Evolutionary conservation across 2,329 filamentous ascomycete genomes (phyloP), one percentile per base, ranked within the genome.

Genomic region (Paraphoma sp.): DNA sequence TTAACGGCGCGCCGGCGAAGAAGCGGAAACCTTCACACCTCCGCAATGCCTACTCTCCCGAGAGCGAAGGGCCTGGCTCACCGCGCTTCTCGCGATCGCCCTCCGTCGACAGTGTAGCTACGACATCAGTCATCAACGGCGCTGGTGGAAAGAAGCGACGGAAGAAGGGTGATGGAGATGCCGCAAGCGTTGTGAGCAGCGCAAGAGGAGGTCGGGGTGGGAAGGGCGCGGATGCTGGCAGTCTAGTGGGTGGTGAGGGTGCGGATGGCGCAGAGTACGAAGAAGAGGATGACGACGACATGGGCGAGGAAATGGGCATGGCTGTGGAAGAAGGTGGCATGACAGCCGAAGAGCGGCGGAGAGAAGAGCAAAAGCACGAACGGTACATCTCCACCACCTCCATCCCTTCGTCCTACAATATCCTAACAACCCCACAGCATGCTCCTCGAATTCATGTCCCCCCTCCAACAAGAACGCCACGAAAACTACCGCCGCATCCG

Each of bases 21-120:
- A 87, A 89, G 45, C 88, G 90, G 70, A 93, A 93, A 72, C 83
- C 87, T 6, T 92, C 89, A 11, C 84, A 87, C 3, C 85, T 95
- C 1, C 89, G 91, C 40, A 93, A 92, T 4, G 92, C 90, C 0
- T 95, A 93, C 70, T 89, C 90, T 0, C 90, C 90, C 28, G 88
- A 87, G 56, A 80, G 86, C 51, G 71, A 75, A 52, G 54, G 77
- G 17, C 73, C 76, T 17, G 76, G 72, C n/a, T 76, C 81, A 18
- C 86, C 85, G 0, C 83, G 83, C 41, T 81, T 77, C 62, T 82
- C 82, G 16, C 85, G 89, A 14, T 91, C 88, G 0, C 89, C 89
- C 0, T 90, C 87, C 1, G 80, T 87, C 48, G 88, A 90, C 42
- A 76, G 74, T 46, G 70, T 86, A 59, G 87, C 86, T 31, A 88